Conservation (phyloP, 2,329 filamentous ascomycete species). For the Talaromyces sp. region DNA sequence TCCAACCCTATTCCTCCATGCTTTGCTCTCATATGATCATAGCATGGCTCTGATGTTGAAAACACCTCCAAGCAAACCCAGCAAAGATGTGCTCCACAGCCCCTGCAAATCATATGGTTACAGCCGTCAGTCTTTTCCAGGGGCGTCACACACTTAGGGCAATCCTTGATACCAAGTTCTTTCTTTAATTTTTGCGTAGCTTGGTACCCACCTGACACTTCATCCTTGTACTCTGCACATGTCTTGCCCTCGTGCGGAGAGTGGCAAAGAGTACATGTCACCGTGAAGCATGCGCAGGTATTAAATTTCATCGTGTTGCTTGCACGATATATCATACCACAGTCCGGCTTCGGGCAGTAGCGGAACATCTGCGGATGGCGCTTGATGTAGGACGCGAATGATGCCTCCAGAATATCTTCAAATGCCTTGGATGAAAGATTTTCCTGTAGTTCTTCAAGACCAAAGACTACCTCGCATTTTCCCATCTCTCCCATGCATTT, state of each 20-base stretch:
- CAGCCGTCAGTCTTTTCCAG: slow-evolving; percentile 20
- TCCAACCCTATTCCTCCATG: neutral
- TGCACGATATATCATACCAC: slow-evolving; percentile 38
- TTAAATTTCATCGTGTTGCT: slow-evolving; percentile 6
- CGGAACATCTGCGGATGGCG: slow-evolving; percentile 27
- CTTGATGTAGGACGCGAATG: slow-evolving; percentile 32
- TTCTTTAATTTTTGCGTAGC: slow-evolving; percentile 15
- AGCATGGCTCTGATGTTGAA: slow-evolving; percentile 13
- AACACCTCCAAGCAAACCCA: slow-evolving; percentile 20
- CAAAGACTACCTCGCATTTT: neutral
- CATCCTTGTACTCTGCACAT: slow-evolving; percentile 21
- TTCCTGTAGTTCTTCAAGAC: slow-evolving; percentile 16
- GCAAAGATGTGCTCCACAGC: slow-evolving; percentile 19
- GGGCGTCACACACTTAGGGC: slow-evolving; percentile 19
- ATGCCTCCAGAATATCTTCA: slow-evolving; percentile 34
- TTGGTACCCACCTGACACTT: slow-evolving; percentile 15
- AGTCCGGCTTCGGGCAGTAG: slow-evolving; percentile 43
- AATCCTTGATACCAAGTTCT: slow-evolving; percentile 18
- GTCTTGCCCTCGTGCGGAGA: slow-evolving; percentile 15
- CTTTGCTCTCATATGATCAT: slow-evolving; percentile 18
- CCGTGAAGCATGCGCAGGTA: slow-evolving; percentile 27
- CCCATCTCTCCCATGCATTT: no score
- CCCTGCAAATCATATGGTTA: slow-evolving; percentile 15
- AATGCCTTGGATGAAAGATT: slow-evolving; percentile 27
- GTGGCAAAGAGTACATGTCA: slow-evolving; percentile 20